These are phyloP conservation scores for Pleurotus pulmonarius DNA, from an alignment of 768 basidiomycete genomes.

Conservation along the genomic window DNA sequence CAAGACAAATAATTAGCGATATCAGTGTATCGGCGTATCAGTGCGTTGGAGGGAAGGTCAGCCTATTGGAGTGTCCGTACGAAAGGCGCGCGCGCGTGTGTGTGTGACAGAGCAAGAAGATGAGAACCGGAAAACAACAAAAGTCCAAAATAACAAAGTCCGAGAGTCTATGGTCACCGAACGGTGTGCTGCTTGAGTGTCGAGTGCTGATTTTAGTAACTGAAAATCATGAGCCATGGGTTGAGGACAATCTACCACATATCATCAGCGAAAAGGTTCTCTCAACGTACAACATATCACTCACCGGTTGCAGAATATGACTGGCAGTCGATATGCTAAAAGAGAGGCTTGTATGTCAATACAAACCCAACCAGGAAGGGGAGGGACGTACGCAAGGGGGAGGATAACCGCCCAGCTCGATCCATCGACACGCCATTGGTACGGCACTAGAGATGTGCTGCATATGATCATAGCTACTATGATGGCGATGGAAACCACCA, in stretches of 20 bases:
- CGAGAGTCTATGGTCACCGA: too few relatives aligned
- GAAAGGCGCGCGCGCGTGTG: too few relatives aligned
- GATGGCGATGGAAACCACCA: constrained; percentile 50
- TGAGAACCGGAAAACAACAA: too few relatives aligned
- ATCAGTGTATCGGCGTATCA: too few relatives aligned
- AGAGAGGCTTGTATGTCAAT: constrained; percentile 34
- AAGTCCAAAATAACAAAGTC: too few relatives aligned
- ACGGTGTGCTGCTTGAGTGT: too few relatives aligned
- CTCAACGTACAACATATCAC: constrained; percentile 16
- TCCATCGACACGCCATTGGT: constrained; percentile 55
- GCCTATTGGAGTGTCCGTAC: too few relatives aligned
- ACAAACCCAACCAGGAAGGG: constrained; percentile 9
- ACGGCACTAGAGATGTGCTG: constrained; percentile 42
- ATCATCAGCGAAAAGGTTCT: constrained; percentile 3
- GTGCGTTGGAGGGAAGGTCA: too few relatives aligned
- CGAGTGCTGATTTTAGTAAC: constrained; percentile 31
- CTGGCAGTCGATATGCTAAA: constrained; percentile 59
- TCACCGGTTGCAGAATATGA: constrained; percentile 70
- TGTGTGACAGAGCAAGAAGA: too few relatives aligned
- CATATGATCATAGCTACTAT: constrained; percentile 56
- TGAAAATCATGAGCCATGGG: constrained; percentile 67
- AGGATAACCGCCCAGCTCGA: constrained; percentile 71
- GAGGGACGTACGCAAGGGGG: constrained; percentile 50
- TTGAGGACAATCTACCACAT: constrained; percentile 35
- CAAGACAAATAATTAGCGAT: too few relatives aligned